Evolutionary conservation across 1,284 basidiomycete species (phyloP).

Genomic region (Ustilago vetiveriae): DNA sequence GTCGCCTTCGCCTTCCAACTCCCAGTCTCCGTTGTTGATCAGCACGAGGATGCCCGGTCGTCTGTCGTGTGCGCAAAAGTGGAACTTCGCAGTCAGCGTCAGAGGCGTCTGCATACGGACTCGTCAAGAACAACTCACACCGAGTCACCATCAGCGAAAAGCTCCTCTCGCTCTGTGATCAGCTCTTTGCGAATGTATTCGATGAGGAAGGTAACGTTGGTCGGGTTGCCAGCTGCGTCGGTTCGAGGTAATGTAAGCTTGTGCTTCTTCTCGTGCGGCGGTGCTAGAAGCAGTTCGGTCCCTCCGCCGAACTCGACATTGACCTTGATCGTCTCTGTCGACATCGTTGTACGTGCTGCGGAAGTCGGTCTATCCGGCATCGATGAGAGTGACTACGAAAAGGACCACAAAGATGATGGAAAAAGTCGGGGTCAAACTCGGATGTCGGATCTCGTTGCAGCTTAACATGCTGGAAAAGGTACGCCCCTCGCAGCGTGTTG

Average conservation of each 20-base stretch:
- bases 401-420: not conserved
- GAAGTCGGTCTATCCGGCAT: not conserved
- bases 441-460: not conserved
- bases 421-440: not conserved
- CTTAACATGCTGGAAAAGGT: not conserved
- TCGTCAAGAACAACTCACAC: constrained; percentile 74
- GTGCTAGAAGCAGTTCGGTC: constrained; percentile 62
- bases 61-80: constrained; percentile 69
- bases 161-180: constrained; percentile 83
- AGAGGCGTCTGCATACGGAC: not conserved
- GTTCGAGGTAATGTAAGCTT: constrained; percentile 38
- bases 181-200: constrained; percentile 80
- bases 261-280: constrained; percentile 62
- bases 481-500: not conserved
- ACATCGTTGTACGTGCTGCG: constrained; percentile 1
- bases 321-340: constrained; percentile 32
- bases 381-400: not conserved
- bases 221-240: constrained; percentile 58
- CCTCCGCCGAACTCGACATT: constrained; percentile 59
- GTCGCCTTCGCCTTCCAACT: constrained; percentile 91
- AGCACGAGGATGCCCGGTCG: constrained; percentile 95
- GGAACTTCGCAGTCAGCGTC: constrained; percentile 1
- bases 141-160: constrained; percentile 86
- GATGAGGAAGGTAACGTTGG: constrained; percentile 81
- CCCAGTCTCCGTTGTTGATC: constrained; percentile 97